Evolutionary conservation across 2,329 filamentous ascomycete genomes (phyloP).

Genomic region (Clarireedia monteithiana): DNA sequence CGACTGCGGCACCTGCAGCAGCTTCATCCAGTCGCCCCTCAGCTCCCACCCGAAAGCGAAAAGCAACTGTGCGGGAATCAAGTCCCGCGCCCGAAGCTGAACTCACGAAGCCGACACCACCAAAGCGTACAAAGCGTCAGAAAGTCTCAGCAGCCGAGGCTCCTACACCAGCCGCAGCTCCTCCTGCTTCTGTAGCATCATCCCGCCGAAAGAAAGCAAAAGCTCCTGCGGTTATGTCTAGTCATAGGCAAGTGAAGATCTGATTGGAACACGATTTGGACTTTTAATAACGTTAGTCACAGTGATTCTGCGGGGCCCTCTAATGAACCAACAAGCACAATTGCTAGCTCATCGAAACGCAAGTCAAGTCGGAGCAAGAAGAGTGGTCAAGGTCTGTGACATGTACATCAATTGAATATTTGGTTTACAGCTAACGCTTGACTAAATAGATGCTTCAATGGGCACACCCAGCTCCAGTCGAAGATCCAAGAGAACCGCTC

Average conservation of each 20-base stretch:
- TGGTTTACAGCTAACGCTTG: constrained; percentile 13
- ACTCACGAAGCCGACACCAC: constrained; percentile 33
- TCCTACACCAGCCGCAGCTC: constrained; percentile 29
- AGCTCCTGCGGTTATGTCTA: constrained; percentile 61
- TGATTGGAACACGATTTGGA: constrained; percentile 19
- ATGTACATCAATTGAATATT: constrained; percentile 31
- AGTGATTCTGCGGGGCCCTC: constrained; percentile 58
- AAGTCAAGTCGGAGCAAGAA: constrained; percentile 70
- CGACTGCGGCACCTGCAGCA: constrained; percentile 33
- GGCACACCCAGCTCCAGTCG: constrained; percentile 25
- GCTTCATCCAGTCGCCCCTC: constrained; percentile 37
- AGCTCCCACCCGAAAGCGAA: constrained; percentile 64
- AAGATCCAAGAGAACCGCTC: constrained; percentile 44
- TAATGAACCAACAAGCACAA: constrained; percentile 44
- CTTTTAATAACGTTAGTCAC: constrained; percentile 17
- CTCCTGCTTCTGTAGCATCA: constrained; percentile 32
- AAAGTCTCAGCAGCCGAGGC: constrained; percentile 48
- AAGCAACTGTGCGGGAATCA: constrained; percentile 50
- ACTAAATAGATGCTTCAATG: constrained; percentile 28
- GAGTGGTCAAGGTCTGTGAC: constrained; percentile 40
- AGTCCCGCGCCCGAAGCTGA: constrained; percentile 35
- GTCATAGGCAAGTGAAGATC: constrained; percentile 51
- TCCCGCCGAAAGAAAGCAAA: constrained; percentile 54
- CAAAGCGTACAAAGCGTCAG: constrained; percentile 63
- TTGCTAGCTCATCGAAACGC: constrained; percentile 59